phyloP scores from a whole-genome alignment of 2,329 filamentous ascomycete genomes.

The Onygenales sp. region DNA sequence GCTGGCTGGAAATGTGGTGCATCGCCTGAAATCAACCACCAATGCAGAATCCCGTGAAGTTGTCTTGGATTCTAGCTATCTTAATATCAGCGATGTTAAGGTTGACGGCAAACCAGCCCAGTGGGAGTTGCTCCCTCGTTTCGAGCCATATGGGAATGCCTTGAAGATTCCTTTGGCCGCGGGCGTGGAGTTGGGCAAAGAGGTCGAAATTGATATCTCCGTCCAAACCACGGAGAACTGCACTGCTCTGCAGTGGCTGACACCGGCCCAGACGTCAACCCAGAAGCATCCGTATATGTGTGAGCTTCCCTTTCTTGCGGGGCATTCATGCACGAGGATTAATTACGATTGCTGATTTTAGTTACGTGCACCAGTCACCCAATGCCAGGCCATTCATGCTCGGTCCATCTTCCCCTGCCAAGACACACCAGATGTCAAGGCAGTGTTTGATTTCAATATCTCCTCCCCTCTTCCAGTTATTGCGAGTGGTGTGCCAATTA shows the following conservation, averaged over 20 bases:
- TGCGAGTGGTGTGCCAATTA: conserved; percentile 66
- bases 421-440: conserved; percentile 95
- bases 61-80: conserved; percentile 76
- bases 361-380: conserved; percentile 50
- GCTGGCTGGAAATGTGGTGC: conserved; percentile 64
- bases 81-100: conserved; percentile 63
- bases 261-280: conserved; percentile 85
- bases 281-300: conserved; percentile 94
- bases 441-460: conserved; percentile 84
- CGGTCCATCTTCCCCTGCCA: conserved; percentile 93
- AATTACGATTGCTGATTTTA: conserved; percentile 1
- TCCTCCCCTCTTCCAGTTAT: conserved; percentile 82
- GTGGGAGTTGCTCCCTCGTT: conserved; percentile 61
- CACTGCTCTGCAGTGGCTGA: conserved; percentile 92
- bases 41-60: conserved; percentile 65
- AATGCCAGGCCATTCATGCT: conserved; percentile 94
- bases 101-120: conserved; percentile 55
- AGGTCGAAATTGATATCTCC: conserved; percentile 48
- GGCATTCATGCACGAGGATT: not conserved
- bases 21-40: conserved; percentile 69
- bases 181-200: conserved; percentile 36
- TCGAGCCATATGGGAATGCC: conserved; percentile 56
- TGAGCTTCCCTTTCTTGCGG: conserved; percentile 18
- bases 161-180: conserved; percentile 40
- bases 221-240: conserved; percentile 78